Evolutionary conservation across 768 basidiomycete genomes (phyloP).

Genomic region (Amanita thiersii): DNA sequence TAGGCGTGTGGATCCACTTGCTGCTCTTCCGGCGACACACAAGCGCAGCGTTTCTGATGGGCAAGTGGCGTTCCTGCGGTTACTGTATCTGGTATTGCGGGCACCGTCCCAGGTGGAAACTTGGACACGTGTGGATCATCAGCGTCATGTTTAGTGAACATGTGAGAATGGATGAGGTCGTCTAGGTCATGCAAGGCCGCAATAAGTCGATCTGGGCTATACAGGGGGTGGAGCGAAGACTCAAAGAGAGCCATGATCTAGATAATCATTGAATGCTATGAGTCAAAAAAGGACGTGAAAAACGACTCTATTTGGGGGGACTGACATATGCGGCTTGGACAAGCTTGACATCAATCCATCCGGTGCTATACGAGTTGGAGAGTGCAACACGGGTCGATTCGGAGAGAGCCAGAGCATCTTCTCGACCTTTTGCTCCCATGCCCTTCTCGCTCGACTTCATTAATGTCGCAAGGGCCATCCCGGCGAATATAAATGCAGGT

Average conservation of each 20-base stretch:
- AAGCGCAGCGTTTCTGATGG: slow-evolving; percentile 33
- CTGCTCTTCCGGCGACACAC: slow-evolving; percentile 31
- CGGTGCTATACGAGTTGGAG: slow-evolving; percentile 38
- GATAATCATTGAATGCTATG: not conserved
- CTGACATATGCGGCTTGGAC: slow-evolving; percentile 66
- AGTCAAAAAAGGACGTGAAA: not conserved
- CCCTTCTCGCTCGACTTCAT: slow-evolving; percentile 69
- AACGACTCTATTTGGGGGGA: not conserved
- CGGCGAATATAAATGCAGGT: slow-evolving; percentile 62
- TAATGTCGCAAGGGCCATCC: slow-evolving; percentile 61
- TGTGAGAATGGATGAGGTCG: slow-evolving; percentile 47
- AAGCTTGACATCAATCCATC: slow-evolving; percentile 52
- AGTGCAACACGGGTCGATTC: slow-evolving; percentile 49
- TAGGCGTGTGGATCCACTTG: slow-evolving; percentile 29
- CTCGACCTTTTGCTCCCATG: slow-evolving; percentile 42
- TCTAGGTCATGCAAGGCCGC: slow-evolving; percentile 53
- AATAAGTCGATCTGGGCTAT: slow-evolving; percentile 46
- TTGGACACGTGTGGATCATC: slow-evolving; percentile 43
- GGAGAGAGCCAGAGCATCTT: slow-evolving; percentile 48
- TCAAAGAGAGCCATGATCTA: slow-evolving; percentile 77
- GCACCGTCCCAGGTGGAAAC: slow-evolving; percentile 44
- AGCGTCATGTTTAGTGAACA: slow-evolving; percentile 49
- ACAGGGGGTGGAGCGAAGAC: slow-evolving; percentile 61
- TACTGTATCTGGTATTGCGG: slow-evolving; percentile 25
- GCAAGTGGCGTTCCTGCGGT: slow-evolving; percentile 5